Base-by-base conservation (phyloP, 306 rosid species). In the Dryas alaskensis region DNA sequence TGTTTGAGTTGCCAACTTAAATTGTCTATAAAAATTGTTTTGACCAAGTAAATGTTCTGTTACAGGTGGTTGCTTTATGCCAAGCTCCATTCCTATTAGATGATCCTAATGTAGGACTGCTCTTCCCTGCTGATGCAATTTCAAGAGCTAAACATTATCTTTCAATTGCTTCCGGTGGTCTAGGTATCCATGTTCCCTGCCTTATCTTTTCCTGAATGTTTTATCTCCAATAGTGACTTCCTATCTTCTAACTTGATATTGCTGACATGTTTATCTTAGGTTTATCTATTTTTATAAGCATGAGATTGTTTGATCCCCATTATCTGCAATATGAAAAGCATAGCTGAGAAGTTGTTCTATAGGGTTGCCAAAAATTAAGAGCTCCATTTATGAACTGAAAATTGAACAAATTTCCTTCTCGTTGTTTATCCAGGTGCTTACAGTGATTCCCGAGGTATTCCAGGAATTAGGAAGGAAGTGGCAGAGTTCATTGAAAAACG, bases 51-150 rank as follows among this genome's bases (percentile, higher is more conserved):
- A 69, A 55, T 65, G 72, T 65, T 61, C 60, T 70, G 74, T 52
- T 76, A 79, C 79, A 95, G 99, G 99, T 95, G 81, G 93, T 95
- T 75, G 99, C 99, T 74, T 79, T 95, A 82, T 95, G 99, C 84
- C 99, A 95, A 81, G 99, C 99, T 81, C 99, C 99, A 17, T 95
- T 95, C 83, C 89, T 95, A 37, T 90, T 95, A 19, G 95, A 92
- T 75, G 98, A 95, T 83, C 97, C 97, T 60, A 92, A 92, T 75
- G 97, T 92, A 16, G 99, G 98, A 60, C 82, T 95, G 81, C 16
- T 95, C 52, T 92, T 95, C 81, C 99, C 99, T 46, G 99, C 99
- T 53, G 99, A 95, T 88, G 99, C 99, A 78, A 92, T 95, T 79
- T 96, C 97, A 67, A 88, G 83, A 83, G 98, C 99, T 59, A 92